Evolutionary conservation across 192 early-diverging fungal genomes (phyloP), one percentile per base, ranked within the genome.

Genomic region (Rhizophlyctis rosea): DNA sequence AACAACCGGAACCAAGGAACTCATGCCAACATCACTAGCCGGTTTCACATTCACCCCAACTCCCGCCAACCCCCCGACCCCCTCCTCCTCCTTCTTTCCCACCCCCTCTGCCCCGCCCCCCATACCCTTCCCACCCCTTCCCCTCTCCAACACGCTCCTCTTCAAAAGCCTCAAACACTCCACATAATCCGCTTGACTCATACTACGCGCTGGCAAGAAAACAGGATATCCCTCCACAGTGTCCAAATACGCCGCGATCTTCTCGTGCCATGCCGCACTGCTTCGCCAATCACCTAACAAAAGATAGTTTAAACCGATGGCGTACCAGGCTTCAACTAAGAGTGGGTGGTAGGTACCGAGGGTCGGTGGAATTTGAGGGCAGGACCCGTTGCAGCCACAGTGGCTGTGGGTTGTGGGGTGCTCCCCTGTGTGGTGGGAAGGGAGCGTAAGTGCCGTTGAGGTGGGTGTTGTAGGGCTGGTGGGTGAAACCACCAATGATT

Each of bases 331-430:
- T 61, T 76, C 71, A 7, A 76, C 57, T 3, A 76, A 39, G 3
- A 76, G 53, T 21, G 75, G 71, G 47, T 76, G 75, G 55, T 76
- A 76, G n/a, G 70, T 70, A 4, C 74, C 74, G n/a, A 69, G 36
- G 16, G 54, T 47, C 23, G 52, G 18, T 36, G 39, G 36, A 27
- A 50, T n/a, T 34, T 70, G 27, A 29, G 13, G 53, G 21, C 16
- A 23, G 24, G 34, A 13, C 35, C 23, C 14, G 57, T 49, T 35
- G n/a, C 30, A 49, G 23, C 25, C 7, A 32, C 33, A 34, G 1
- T 25, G 7, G n/a, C n/a, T n/a, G n/a, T n/a, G n/a, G n/a, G n/a
- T n/a, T n/a, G n/a, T n/a, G 18, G n/a, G 18, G 5, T 18, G 32
- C 5, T 11, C 18, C 16, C 18, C 21, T 7, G 31, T 14, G 62